Percentiles rank a stretch among this genome's conserved stretches.
These are phyloP conservation scores for Inosperma sp. DNA, from an alignment of 768 basidiomycete species.

Conservation along the genomic window DNA sequence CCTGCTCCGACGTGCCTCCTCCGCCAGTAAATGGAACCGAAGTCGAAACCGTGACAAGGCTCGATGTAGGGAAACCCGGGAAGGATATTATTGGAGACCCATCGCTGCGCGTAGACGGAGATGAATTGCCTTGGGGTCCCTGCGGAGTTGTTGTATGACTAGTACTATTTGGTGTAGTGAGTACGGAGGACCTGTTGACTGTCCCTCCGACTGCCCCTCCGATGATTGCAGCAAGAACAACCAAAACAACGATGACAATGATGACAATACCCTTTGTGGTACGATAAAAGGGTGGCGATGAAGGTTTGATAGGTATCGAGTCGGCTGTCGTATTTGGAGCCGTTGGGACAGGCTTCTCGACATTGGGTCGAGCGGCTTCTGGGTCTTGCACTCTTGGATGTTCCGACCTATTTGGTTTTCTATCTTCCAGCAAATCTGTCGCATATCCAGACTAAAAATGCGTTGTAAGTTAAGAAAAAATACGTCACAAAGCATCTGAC, in stretches of 20 bases:
- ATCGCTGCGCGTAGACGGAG: no score
- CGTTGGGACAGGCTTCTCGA: neutral
- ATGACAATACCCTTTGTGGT: slow-evolving; percentile 45
- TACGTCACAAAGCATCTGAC: neutral
- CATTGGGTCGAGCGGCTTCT: slow-evolving; percentile 1
- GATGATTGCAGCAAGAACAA: slow-evolving; percentile 48
- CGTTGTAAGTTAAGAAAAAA: neutral
- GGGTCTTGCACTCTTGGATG: slow-evolving; percentile 1
- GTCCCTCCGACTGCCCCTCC: slow-evolving; percentile 58
- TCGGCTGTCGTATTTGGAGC: neutral
- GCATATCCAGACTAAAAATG: slow-evolving; percentile 5
- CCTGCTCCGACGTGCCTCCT: no score
- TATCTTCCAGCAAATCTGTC: slow-evolving; percentile 2
- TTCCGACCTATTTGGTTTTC: neutral
- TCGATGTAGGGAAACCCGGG: no score
- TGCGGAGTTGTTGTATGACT: no score
- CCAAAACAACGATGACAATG: slow-evolving; percentile 32
- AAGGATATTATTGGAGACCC: no score
- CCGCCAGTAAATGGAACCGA: no score
- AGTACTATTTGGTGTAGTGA: no score
- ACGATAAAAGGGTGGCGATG: slow-evolving; percentile 39
- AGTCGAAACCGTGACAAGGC: no score
- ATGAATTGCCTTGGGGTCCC: no score
- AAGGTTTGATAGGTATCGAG: neutral
- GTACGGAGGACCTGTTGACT: slow-evolving; percentile 13